Evolutionary conservation across 1,284 basidiomycete species (phyloP).

Genomic region (Peniophora sp.): DNA sequence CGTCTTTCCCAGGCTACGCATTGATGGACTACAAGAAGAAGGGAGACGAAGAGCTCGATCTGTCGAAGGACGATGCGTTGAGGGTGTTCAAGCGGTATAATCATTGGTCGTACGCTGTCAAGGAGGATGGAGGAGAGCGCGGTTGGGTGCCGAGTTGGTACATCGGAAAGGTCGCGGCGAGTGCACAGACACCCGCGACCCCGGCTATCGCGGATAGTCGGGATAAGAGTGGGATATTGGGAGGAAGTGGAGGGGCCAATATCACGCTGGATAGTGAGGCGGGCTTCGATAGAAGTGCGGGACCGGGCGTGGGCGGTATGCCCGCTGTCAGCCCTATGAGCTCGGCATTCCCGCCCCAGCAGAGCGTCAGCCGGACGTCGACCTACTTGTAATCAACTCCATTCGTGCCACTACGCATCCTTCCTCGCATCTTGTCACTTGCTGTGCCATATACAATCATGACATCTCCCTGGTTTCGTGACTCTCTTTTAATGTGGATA

Average conservation of each 20-base stretch:
- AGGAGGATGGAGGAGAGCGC: slow-evolving; percentile 79
- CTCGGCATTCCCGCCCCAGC: slow-evolving; percentile 17
- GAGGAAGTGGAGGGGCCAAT: neutral
- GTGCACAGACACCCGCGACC: slow-evolving; percentile 11
- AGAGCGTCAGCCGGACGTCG: slow-evolving; percentile 2
- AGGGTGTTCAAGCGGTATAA: slow-evolving; percentile 97
- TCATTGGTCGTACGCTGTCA: slow-evolving; percentile 93
- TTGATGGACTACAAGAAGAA: slow-evolving; percentile 93
- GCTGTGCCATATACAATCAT: no score
- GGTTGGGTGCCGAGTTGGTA: slow-evolving; percentile 75
- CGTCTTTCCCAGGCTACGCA: slow-evolving; percentile 89
- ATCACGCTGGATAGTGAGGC: neutral
- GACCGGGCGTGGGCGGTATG: slow-evolving; percentile 8
- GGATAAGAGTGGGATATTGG: no score
- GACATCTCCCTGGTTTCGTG: no score
- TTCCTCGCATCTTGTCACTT: no score
- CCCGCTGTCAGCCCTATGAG: slow-evolving; percentile 17
- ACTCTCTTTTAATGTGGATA: no score
- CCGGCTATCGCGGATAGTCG: slow-evolving; percentile 8
- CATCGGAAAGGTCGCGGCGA: slow-evolving; percentile 20
- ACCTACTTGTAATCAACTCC: no score
- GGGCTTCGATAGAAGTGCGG: slow-evolving; percentile 9
- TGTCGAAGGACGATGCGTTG: slow-evolving; percentile 80
- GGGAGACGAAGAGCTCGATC: slow-evolving; percentile 81
- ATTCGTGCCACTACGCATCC: no score